These are phyloP conservation scores for Capsicum chinense DNA, from an alignment of 257 asterid species.

Conservation along the genomic window DNA sequence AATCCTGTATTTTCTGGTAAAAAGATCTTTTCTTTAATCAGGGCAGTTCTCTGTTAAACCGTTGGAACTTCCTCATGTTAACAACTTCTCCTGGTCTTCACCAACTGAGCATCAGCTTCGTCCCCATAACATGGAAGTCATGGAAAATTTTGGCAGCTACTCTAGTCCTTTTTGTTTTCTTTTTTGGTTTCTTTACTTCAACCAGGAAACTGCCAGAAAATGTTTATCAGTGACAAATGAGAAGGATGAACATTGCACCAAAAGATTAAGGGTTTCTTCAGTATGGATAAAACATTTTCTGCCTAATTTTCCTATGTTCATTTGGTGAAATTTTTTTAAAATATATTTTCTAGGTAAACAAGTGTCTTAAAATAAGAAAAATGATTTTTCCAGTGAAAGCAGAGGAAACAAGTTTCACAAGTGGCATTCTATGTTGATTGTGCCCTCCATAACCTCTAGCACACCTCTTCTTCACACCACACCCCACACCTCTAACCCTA, in stretches of 20 bases:
- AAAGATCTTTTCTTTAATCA: background rate
- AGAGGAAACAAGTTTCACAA: background rate
- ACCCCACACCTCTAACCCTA: background rate
- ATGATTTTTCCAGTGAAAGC: background rate
- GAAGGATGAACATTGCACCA: background rate
- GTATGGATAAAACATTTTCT: background rate
- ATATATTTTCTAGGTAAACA: background rate
- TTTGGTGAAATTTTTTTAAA: background rate
- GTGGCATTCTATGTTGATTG: too few species aligned
- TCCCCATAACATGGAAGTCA: background rate
- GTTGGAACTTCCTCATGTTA: background rate
- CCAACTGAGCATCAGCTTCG: conserved; percentile 1
- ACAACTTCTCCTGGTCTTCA: background rate
- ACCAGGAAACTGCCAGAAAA: background rate
- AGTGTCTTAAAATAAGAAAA: background rate
- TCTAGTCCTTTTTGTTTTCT: background rate
- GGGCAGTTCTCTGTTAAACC: background rate
- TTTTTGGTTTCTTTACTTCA: background rate
- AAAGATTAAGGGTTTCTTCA: background rate
- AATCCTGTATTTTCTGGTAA: background rate
- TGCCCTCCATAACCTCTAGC: background rate
- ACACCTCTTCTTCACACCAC: background rate
- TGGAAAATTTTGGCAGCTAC: background rate
- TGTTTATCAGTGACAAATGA: background rate
- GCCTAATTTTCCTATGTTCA: background rate